Evolutionary conservation across 23 red algal species (phyloP).

Genomic region (Gracilaria gracilis): DNA sequence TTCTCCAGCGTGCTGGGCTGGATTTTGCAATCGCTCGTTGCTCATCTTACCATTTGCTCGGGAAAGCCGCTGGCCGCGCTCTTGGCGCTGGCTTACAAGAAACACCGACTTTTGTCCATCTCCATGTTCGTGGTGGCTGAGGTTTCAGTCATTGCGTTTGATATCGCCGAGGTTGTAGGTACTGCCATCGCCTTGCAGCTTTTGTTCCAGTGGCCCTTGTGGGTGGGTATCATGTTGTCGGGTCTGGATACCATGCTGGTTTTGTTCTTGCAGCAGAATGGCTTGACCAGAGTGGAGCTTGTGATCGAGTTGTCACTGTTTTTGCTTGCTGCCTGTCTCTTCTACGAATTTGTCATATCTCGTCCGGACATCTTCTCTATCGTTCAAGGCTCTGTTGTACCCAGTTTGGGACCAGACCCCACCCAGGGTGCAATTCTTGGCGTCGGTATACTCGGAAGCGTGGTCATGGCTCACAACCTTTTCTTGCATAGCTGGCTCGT

Average conservation of each 20-base stretch:
- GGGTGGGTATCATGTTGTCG: slow-evolving; percentile 79
- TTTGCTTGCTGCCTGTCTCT: slow-evolving; percentile 71
- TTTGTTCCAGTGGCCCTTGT: slow-evolving; percentile 79
- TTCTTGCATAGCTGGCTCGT: slow-evolving; percentile 91
- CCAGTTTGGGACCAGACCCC: slow-evolving; percentile 63
- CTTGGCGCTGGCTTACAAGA: slow-evolving; percentile 62
- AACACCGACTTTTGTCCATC: slow-evolving; percentile 24
- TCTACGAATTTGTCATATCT: slow-evolving; percentile 75
- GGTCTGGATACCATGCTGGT: slow-evolving; percentile 85
- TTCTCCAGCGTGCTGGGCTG: slow-evolving; percentile 77
- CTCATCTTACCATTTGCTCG: slow-evolving; percentile 81
- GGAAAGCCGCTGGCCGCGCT: slow-evolving; percentile 80
- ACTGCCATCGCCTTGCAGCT: slow-evolving; percentile 84
- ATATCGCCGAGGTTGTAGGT: slow-evolving; percentile 96
- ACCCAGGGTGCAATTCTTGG: slow-evolving; percentile 70
- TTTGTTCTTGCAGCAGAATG: slow-evolving; percentile 79
- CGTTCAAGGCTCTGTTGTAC: slow-evolving; percentile 61
- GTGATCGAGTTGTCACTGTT: slow-evolving; percentile 76
- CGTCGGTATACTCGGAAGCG: slow-evolving; percentile 85
- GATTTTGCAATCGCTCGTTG: slow-evolving; percentile 76
- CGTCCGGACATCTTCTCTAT: slow-evolving; percentile 55
- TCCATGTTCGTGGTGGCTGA: slow-evolving; percentile 74
- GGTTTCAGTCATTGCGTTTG: slow-evolving; percentile 82
- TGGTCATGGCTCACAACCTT: slow-evolving; percentile 96
- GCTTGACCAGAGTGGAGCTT: slow-evolving; percentile 77